Percentiles rank a stretch among this genome's conserved stretches.
Conservation (phyloP, 2,329 filamentous ascomycete genomes). For the Orbilia blumenaviensis region DNA sequence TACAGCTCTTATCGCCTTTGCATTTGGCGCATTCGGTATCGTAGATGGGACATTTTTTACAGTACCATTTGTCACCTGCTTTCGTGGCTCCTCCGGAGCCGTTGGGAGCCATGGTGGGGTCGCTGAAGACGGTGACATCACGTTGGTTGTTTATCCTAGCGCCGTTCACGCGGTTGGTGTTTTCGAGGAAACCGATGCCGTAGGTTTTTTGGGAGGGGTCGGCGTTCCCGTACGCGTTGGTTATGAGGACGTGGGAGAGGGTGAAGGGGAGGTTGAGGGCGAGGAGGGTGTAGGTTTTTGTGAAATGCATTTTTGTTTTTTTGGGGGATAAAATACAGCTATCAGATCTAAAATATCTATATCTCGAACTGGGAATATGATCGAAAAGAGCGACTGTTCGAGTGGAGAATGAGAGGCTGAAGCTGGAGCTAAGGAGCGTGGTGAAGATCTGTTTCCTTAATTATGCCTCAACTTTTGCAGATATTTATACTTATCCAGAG, state of each 20-base stretch:
- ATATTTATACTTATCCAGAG: no score
- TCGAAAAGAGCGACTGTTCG: no score
- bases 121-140: constrained; percentile 30
- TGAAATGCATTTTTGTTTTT: neutral
- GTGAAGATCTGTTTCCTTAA: no score
- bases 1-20: neutral
- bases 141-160: neutral
- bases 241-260: constrained; percentile 16
- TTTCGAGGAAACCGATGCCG: constrained; percentile 24
- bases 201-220: constrained; percentile 2
- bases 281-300: neutral
- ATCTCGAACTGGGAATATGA: no score
- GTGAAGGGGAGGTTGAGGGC: neutral
- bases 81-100: neutral
- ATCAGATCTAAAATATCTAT: no score
- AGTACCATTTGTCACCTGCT: constrained; percentile 23
- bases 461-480: no score
- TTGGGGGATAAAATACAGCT: no score
- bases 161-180: neutral
- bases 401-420: no score
- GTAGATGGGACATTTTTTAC: constrained; percentile 21
- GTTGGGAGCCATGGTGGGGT: constrained; percentile 30
- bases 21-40: constrained; percentile 8
- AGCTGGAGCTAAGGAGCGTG: no score
- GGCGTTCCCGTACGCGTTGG: constrained; percentile 18